Conservation (phyloP, 2,329 filamentous ascomycete genomes). For the Berkeleyomyces rouxiae region DNA sequence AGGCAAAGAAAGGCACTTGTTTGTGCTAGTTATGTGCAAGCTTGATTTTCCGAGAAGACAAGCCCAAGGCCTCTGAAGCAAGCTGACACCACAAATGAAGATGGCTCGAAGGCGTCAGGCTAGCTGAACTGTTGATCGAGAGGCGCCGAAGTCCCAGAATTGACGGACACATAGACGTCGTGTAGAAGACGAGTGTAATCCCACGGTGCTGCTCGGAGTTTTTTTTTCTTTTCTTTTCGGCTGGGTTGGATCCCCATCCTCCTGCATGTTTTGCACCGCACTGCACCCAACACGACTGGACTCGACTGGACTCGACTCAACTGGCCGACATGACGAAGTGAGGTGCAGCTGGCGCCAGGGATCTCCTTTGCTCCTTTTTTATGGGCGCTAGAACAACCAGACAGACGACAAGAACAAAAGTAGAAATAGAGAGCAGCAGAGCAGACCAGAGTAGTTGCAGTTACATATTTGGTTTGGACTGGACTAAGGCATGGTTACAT, state of each 20-base stretch:
- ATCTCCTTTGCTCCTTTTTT: too few species aligned
- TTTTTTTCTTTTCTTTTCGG: neutral
- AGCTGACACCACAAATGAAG: neutral
- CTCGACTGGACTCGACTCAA: too few species aligned
- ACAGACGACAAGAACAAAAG: too few species aligned
- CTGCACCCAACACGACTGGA: too few species aligned
- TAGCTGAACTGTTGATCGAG: neutral
- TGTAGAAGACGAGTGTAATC: neutral
- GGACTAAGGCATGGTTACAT: neutral
- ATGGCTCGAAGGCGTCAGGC: neutral
- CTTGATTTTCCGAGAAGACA: neutral
- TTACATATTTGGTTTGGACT: neutral
- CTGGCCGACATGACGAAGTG: too few species aligned
- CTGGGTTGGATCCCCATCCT: too few species aligned
- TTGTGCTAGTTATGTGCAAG: too few species aligned
- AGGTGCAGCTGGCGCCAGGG: too few species aligned
- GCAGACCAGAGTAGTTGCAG: neutral
- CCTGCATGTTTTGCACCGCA: too few species aligned
- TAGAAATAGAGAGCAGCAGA: neutral
- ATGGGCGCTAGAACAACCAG: too few species aligned
- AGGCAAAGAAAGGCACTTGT: too few species aligned
- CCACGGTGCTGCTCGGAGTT: neutral
- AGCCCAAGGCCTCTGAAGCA: neutral
- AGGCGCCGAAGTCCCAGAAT: neutral
- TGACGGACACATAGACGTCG: neutral